These are phyloP conservation scores for Vinca major DNA, from an alignment of 305 asterid species.

Conservation along the genomic window DNA sequence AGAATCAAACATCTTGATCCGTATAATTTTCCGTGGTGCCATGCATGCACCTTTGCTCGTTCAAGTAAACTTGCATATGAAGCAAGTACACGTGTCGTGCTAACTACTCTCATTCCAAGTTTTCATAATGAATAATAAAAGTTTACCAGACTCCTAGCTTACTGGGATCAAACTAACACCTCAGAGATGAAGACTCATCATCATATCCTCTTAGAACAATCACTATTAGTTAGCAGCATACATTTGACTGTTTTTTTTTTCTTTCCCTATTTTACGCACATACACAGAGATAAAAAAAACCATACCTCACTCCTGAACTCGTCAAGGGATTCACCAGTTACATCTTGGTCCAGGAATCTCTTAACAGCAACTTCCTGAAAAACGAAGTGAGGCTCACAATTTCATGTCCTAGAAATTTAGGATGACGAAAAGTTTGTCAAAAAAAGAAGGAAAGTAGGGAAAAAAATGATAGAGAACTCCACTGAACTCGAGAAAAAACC, in stretches of 20 bases:
- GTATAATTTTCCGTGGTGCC: neutral
- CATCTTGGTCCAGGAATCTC: slow-evolving; percentile 82
- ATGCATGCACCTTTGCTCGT: neutral
- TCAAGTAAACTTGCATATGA: slow-evolving; percentile 3
- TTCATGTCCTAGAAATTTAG: slow-evolving; percentile 18
- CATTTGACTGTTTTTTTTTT: neutral
- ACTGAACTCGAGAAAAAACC: neutral
- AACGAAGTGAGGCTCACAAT: slow-evolving; percentile 25
- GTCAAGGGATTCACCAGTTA: slow-evolving; percentile 84
- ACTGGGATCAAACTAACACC: neutral
- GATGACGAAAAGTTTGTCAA: slow-evolving; percentile 11
- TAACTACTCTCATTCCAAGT: neutral
- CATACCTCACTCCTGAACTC: slow-evolving; percentile 94
- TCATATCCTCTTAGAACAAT: neutral
- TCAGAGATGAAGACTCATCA: neutral
- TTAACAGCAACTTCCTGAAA: slow-evolving; percentile 95
- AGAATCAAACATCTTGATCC: neutral
- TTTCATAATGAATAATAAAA: neutral
- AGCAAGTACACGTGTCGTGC: neutral
- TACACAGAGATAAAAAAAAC: slow-evolving; percentile 11
- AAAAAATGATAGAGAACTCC: too few relatives aligned
- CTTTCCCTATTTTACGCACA: neutral
- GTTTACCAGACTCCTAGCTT: neutral
- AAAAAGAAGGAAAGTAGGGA: slow-evolving; percentile 3
- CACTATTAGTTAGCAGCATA: neutral